Conservation (phyloP, 2,329 filamentous ascomycete species). For the Claviceps purpurea region DNA sequence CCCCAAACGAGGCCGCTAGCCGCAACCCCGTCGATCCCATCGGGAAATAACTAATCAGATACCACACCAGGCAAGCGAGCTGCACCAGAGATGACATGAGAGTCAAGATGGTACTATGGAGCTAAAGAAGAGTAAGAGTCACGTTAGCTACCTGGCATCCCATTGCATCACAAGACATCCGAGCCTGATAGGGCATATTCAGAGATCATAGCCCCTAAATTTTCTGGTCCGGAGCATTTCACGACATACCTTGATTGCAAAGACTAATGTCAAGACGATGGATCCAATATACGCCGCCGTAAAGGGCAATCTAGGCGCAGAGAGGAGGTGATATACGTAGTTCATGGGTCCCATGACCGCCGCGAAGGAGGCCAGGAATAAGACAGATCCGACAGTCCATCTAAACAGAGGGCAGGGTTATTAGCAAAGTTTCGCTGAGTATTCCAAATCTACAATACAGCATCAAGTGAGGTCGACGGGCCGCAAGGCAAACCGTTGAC, state of each 20-base stretch:
- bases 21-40: constrained; percentile 87
- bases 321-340: constrained; percentile 75
- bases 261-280: constrained; percentile 80
- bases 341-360: constrained; percentile 83
- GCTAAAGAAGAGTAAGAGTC: constrained; percentile 33
- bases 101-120: constrained; percentile 74
- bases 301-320: constrained; percentile 75
- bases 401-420: constrained; percentile 19
- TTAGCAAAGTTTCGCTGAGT: constrained; percentile 13
- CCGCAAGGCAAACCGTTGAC: neutral
- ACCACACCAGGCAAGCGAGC: constrained; percentile 75
- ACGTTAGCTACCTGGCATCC: neutral
- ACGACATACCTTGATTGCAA: constrained; percentile 73
- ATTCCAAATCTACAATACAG: neutral
- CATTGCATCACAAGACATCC: neutral
- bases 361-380: constrained; percentile 87
- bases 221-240: neutral
- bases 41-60: constrained; percentile 92
- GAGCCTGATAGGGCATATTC: neutral
- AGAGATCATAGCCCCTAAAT: neutral
- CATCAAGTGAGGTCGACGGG: neutral
- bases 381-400: constrained; percentile 83
- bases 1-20: constrained; percentile 75
- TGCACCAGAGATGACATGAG: constrained; percentile 74
- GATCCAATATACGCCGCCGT: constrained; percentile 92